phyloP scores from a whole-genome alignment of 176 grass and related monocot genomes.

The Sorghum bicolor region DNA sequence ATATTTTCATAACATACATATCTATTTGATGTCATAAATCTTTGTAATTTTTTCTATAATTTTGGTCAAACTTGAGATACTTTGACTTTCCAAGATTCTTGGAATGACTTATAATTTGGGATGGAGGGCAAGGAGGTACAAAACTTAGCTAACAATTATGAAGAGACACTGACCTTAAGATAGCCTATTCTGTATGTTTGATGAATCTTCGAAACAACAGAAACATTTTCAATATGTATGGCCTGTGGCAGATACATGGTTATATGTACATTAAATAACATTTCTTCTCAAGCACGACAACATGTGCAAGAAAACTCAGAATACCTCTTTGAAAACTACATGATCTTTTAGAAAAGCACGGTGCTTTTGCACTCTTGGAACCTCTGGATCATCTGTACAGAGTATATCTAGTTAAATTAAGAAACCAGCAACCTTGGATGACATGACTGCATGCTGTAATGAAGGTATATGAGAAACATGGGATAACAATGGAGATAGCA shows the following conservation, averaged over 20 bases:
- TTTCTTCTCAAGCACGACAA: slow-evolving; percentile 3
- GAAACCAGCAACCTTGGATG: not conserved
- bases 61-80: too few species aligned
- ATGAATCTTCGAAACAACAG: slow-evolving; percentile 91
- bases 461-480: slow-evolving; percentile 23
- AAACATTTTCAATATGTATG: slow-evolving; percentile 85
- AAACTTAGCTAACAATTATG: not conserved
- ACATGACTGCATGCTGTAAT: slow-evolving; percentile 10
- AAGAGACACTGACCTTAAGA: slow-evolving; percentile 63
- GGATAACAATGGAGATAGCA: slow-evolving; percentile 27
- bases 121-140: not conserved
- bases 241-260: slow-evolving; percentile 55
- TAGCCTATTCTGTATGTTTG: slow-evolving; percentile 98
- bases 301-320: slow-evolving; percentile 27
- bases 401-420: slow-evolving; percentile 21
- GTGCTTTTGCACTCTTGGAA: slow-evolving; percentile 75
- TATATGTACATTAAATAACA: slow-evolving; percentile 20
- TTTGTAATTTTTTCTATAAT: too few species aligned
- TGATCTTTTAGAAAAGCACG: slow-evolving; percentile 93
- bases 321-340: slow-evolving; percentile 98
- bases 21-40: too few species aligned
- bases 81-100: too few species aligned
- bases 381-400: slow-evolving; percentile 87
- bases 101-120: too few species aligned
- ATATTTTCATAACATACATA: too few species aligned